Conservation (phyloP, 2,329 filamentous ascomycete genomes). For the Diaporthe destruens region DNA sequence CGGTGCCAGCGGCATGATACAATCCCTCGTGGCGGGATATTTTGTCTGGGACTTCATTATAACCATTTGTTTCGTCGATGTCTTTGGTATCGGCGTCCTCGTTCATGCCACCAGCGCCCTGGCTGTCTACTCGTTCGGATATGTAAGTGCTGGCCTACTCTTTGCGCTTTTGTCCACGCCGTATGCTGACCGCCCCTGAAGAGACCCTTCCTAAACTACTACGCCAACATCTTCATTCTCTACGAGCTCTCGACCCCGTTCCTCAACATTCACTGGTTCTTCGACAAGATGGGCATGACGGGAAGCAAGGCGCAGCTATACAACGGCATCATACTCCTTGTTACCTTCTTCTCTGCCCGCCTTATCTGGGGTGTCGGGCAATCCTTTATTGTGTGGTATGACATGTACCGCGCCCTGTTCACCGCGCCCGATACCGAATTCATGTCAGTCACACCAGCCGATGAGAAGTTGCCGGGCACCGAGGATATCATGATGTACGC, state of each 20-base stretch:
- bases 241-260: slow-evolving; percentile 90
- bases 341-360: slow-evolving; percentile 81
- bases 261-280: slow-evolving; percentile 92
- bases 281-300: slow-evolving; percentile 86
- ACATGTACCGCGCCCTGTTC: slow-evolving; percentile 73
- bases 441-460: slow-evolving; percentile 50
- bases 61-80: slow-evolving; percentile 74
- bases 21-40: slow-evolving; percentile 83
- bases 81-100: slow-evolving; percentile 82
- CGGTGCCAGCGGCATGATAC: slow-evolving; percentile 77
- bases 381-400: slow-evolving; percentile 76
- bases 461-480: slow-evolving; percentile 46
- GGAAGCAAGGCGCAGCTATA: slow-evolving; percentile 80
- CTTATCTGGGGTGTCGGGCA: slow-evolving; percentile 83
- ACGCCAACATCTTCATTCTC: slow-evolving; percentile 83
- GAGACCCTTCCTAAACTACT: slow-evolving; percentile 88
- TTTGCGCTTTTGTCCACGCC: not conserved
- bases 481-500: slow-evolving; percentile 65
- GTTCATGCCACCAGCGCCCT: slow-evolving; percentile 82
- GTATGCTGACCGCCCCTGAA: slow-evolving; percentile 51
- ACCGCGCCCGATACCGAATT: slow-evolving; percentile 52
- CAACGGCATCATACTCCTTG: slow-evolving; percentile 80
- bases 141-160: slow-evolving; percentile 67
- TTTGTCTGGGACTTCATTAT: slow-evolving; percentile 86
- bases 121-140: slow-evolving; percentile 81